Percentiles rank a stretch among this genome's conserved stretches.
phyloP scores from a whole-genome alignment of 192 early-diverging fungal genomes.

The Coemansia umbellata region DNA sequence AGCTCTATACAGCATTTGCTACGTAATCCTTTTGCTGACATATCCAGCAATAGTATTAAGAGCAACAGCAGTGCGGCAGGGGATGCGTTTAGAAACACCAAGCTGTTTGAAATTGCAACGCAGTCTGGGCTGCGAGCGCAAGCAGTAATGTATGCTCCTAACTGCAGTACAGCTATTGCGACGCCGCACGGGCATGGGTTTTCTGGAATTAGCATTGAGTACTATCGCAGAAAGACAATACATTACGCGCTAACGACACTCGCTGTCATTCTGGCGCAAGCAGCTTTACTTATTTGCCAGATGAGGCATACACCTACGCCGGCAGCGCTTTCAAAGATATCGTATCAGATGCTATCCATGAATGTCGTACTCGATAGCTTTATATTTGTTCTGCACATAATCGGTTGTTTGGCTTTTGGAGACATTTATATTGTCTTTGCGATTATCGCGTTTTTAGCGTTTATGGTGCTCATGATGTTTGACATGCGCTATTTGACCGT shows the following conservation, averaged over 20 bases:
- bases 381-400: constrained; percentile 58
- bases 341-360: constrained; percentile 60
- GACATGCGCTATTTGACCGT: constrained; percentile 67
- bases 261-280: constrained; percentile 10
- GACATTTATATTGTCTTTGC: constrained; percentile 57
- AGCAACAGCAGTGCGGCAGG: not conserved
- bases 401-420: constrained; percentile 54
- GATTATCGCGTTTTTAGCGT: constrained; percentile 59
- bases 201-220: constrained; percentile 7
- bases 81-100: too few relatives aligned
- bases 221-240: constrained; percentile 6
- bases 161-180: constrained; percentile 14
- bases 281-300: constrained; percentile 55
- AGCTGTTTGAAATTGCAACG: not conserved
- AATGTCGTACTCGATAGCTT: constrained; percentile 65
- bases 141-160: constrained; percentile 15
- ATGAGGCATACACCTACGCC: constrained; percentile 65
- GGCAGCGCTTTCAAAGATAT: constrained; percentile 63
- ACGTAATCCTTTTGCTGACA: not conserved
- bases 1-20: not conserved
- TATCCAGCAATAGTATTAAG: too few relatives aligned
- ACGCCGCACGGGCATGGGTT: constrained; percentile 3
- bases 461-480: constrained; percentile 64
- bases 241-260: constrained; percentile 23
- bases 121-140: constrained; percentile 6